phyloP scores from a whole-genome alignment of 768 basidiomycete genomes.

The Hypholoma sublateritium region DNA sequence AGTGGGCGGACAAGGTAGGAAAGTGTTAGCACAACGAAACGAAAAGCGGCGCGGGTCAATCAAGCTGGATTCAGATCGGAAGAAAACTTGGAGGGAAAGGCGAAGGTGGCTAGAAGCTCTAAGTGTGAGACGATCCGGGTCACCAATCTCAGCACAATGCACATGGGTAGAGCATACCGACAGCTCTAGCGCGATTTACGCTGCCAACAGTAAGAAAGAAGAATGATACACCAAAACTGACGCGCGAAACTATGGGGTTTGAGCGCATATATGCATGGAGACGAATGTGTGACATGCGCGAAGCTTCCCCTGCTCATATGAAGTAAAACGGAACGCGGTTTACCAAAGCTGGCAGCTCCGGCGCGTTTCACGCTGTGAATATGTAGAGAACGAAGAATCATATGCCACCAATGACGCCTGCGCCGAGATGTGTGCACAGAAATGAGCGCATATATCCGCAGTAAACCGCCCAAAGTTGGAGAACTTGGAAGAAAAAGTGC shows the following conservation, averaged over 20 bases:
- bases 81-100: not conserved
- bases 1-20: not conserved
- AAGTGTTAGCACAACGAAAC: not conserved
- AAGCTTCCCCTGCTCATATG: too few relatives aligned
- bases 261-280: too few relatives aligned
- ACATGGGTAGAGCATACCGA: not conserved
- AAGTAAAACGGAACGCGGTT: too few relatives aligned
- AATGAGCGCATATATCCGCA: not conserved
- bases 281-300: too few relatives aligned
- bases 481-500: not conserved
- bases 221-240: not conserved
- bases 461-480: not conserved
- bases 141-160: not conserved
- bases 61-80: not conserved
- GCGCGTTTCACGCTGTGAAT: not conserved
- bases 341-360: not conserved
- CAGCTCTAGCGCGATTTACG: not conserved
- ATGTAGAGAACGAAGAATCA: not conserved
- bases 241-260: too few relatives aligned
- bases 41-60: constrained; percentile 1
- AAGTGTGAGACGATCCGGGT: not conserved
- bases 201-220: not conserved
- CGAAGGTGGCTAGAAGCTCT: not conserved
- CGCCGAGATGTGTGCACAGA: not conserved
- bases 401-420: not conserved